These are phyloP conservation scores for Cytospora piceae DNA, from an alignment of 2,329 filamentous ascomycete species.

Conservation along the genomic window DNA sequence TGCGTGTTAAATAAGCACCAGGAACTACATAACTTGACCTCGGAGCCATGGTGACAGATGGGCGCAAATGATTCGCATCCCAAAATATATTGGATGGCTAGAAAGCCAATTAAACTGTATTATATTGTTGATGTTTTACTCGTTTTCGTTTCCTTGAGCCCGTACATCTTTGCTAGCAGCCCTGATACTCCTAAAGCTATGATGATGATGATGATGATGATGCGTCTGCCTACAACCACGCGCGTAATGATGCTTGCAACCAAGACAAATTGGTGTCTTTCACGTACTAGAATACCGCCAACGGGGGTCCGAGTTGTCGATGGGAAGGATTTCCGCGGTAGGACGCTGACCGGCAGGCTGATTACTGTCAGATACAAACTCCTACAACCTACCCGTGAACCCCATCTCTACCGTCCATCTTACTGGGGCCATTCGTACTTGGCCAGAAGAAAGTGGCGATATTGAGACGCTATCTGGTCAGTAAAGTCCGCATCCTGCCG, in stretches of 20 bases:
- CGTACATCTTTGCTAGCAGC: too few relatives aligned
- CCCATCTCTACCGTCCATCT: not conserved
- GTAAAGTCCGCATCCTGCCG: not conserved
- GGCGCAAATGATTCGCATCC: too few relatives aligned
- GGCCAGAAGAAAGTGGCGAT: not conserved
- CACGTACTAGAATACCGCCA: not conserved
- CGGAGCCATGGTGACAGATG: not conserved
- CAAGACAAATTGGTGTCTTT: not conserved
- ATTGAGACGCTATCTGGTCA: not conserved
- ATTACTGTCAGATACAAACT: not conserved
- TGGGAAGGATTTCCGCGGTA: not conserved
- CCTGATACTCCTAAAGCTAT: too few relatives aligned
- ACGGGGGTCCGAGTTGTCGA: not conserved
- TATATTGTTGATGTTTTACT: too few relatives aligned
- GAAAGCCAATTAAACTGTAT: too few relatives aligned
- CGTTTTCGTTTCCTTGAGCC: too few relatives aligned
- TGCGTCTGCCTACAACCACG: not conserved
- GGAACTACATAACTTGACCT: not conserved
- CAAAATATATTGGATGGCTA: too few relatives aligned
- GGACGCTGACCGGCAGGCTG: not conserved
- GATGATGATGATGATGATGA: not conserved
- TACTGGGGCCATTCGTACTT: not conserved
- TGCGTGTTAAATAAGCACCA: too few relatives aligned
- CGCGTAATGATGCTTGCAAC: not conserved
- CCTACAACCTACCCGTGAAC: not conserved